Evolutionary conservation across 257 asterid species (phyloP), one percentile per base, ranked within the genome.

Genomic region (Lantana camara): DNA sequence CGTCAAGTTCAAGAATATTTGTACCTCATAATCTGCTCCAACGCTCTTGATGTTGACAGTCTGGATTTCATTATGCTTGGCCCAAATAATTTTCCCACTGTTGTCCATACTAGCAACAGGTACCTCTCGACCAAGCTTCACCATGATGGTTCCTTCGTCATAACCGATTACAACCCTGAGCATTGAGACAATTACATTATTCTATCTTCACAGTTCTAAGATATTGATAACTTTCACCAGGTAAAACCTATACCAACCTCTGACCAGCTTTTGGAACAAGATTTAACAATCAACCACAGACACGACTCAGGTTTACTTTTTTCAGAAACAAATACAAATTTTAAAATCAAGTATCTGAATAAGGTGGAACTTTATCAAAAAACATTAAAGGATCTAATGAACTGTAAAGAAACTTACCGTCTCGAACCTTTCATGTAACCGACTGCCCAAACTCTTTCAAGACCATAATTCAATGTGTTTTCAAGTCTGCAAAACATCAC

Each of bases 101-200:
- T 81, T 94, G 62, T 94, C 99, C 96, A 94, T 94, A 64, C 97
- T 90, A 44, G 96, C 99, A 63, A 94, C 83, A 45, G 99, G 99
- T 19, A 88, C 97, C 84, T 94, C 99, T 14, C 96, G 85, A 50
- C 99, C 99, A 74, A 94, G 78, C 79, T 94, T 94, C 37, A 94
- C 97, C 99, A 94, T 94, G 72, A 94, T 90, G 20, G 99, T 90
- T 64, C 99, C 99, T 76, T 94, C 99, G 68, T 94, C 99, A 61
- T 94, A 94, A 71, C 99, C 99, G 66, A 94, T 82, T 46, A 90
- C 97, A 50, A 90, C 90, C 91, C 99, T 94, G 85, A 27, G 49
- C 56, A 81, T 64, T 12, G 53, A 76, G 58, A 32, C 34, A 46
- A 67, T 60, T 53, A 77, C 29, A 53, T 61, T 56, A 53, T 70